A percentile compares a stretch with the other conserved stretches of the same genome.
Evolutionary conservation across 2,329 filamentous ascomycete genomes (phyloP).

Genomic region (Fusarium pseudoanthophilum): DNA sequence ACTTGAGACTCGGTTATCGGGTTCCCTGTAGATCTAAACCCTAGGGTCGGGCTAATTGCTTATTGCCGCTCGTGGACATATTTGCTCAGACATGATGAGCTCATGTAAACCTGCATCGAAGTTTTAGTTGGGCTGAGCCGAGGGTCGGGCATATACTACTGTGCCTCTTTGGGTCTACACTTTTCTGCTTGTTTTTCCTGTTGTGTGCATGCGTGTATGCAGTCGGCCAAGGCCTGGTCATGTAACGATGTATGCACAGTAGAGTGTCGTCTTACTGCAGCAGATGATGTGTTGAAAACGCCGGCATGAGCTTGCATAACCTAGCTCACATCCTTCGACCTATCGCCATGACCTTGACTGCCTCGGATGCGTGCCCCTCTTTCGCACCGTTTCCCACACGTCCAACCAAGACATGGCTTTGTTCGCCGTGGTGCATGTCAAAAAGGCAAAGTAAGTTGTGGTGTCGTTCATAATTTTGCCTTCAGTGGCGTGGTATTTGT

Average conservation of each 20-base stretch:
- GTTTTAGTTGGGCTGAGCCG: slow-evolving; percentile 38
- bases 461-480: slow-evolving; percentile 34
- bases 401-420: not conserved
- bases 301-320: slow-evolving; percentile 27
- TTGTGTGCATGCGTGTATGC: slow-evolving; percentile 29
- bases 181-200: slow-evolving; percentile 29
- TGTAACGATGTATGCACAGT: not conserved
- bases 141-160: slow-evolving; percentile 37
- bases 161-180: not conserved
- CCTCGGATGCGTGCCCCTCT: slow-evolving; percentile 26
- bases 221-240: slow-evolving; percentile 14
- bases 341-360: slow-evolving; percentile 28
- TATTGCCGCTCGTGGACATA: slow-evolving; percentile 21
- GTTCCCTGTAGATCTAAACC: slow-evolving; percentile 21
- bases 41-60: slow-evolving; percentile 7
- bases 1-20: slow-evolving; percentile 33
- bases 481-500: slow-evolving; percentile 42
- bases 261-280: slow-evolving; percentile 36
- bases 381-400: slow-evolving; percentile 15
- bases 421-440: not conserved
- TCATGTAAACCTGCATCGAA: not conserved
- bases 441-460: not conserved
- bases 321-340: slow-evolving; percentile 25
- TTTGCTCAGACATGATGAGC: slow-evolving; percentile 16
- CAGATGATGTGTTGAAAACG: slow-evolving; percentile 31